Conservation (phyloP, 805 yeast genomes). For the Clavispora carvajalis region DNA sequence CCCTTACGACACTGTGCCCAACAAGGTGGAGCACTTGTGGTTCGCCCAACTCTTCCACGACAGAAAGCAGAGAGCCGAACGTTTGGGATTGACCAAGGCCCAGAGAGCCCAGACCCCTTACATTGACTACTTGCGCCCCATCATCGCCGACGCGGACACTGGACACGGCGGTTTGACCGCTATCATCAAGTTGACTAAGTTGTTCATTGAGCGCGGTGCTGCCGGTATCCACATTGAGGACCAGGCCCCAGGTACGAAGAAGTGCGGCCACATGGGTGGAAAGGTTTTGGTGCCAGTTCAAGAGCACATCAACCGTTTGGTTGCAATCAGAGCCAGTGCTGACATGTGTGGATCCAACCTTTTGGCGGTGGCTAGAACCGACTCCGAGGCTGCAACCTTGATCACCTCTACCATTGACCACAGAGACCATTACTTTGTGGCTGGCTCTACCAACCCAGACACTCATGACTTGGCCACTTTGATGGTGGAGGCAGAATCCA, state of each 20-base stretch:
- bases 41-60: constrained; percentile 97
- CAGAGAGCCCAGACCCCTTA: constrained; percentile 68
- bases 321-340: constrained; percentile 92
- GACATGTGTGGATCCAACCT: constrained; percentile 87
- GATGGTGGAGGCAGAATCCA: constrained; percentile 74
- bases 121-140: constrained; percentile 88
- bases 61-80: constrained; percentile 88
- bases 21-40: constrained; percentile 94
- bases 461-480: constrained; percentile 68
- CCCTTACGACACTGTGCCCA: constrained; percentile 98
- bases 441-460: constrained; percentile 86
- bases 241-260: constrained; percentile 98
- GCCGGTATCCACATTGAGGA: constrained; percentile 99
- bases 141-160: constrained; percentile 96
- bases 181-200: constrained; percentile 87
- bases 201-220: constrained; percentile 97
- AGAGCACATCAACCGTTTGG: constrained; percentile 92
- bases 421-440: constrained; percentile 89
- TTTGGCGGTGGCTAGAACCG: constrained; percentile 89
- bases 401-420: constrained; percentile 89
- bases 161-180: constrained; percentile 99
- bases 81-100: constrained; percentile 54
- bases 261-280: constrained; percentile 99
- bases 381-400: constrained; percentile 95
- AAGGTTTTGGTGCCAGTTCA: constrained; percentile 96